These are phyloP conservation scores for Alloascoidea hylecoeti DNA, from an alignment of 805 yeast genomes.

Conservation along the genomic window DNA sequence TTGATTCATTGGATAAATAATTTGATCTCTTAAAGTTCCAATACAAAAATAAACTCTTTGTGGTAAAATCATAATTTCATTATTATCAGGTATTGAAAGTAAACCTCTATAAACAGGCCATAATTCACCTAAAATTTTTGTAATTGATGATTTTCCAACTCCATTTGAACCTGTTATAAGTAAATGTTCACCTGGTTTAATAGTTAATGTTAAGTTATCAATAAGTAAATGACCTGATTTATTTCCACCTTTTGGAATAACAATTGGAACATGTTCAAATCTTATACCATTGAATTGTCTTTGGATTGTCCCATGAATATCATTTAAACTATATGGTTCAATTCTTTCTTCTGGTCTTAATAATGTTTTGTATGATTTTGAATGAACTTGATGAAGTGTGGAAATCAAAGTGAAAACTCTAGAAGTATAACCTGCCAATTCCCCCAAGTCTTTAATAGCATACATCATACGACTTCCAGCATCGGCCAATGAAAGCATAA, in stretches of 20 bases:
- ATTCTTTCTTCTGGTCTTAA: conserved; percentile 5
- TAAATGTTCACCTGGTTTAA: conserved; percentile 50
- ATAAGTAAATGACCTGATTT: conserved; percentile 41
- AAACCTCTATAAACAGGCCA: conserved; percentile 88
- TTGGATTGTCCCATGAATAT: conserved; percentile 72
- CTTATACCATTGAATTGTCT: conserved; percentile 65
- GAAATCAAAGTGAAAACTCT: conserved; percentile 65
- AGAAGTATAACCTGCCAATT: conserved; percentile 81
- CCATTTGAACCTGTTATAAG: conserved; percentile 82
- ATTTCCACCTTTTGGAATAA: conserved; percentile 41
- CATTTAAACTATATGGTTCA: conserved; percentile 21
- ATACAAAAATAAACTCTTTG: conserved; percentile 71
- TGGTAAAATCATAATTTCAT: conserved; percentile 66
- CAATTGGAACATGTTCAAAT: conserved; percentile 70
- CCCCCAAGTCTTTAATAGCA: conserved; percentile 86
- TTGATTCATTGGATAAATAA: conserved; percentile 74
- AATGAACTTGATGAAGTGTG: conserved; percentile 75
- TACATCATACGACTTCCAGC: conserved; percentile 93
- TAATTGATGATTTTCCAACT: conserved; percentile 78
- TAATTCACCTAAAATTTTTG: conserved; percentile 70
- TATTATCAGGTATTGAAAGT: conserved; percentile 60
- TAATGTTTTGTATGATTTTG: conserved; percentile 19
- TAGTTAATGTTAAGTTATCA: conserved; percentile 45
- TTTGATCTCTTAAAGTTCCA: conserved; percentile 83
- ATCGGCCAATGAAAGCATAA: conserved; percentile 84